Percentiles rank a stretch among this genome's conserved stretches.
Conservation (phyloP, 371 early-diverging fungal species). For the Batrachochytrium dendrobatidis region DNA sequence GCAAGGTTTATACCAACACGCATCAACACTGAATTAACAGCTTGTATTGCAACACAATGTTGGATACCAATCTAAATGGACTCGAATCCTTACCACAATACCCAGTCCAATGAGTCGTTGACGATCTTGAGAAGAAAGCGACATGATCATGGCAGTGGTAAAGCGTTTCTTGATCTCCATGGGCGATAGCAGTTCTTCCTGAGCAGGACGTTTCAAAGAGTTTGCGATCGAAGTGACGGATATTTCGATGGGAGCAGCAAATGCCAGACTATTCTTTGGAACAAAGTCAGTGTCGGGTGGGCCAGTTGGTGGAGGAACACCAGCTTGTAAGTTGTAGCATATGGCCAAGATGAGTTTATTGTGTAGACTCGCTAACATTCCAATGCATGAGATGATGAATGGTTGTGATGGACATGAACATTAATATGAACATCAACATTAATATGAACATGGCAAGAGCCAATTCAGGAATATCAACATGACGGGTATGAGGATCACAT, state of each 20-base stretch:
- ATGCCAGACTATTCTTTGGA: conserved; percentile 6
- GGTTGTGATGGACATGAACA: too few relatives aligned
- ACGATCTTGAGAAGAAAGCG: not conserved
- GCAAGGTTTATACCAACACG: too few relatives aligned
- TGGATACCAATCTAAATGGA: too few relatives aligned
- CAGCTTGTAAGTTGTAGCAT: conserved; percentile 66
- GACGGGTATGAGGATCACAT: not conserved
- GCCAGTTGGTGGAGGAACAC: conserved; percentile 59
- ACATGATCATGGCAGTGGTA: not conserved
- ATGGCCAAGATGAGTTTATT: conserved; percentile 74
- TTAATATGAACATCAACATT: not conserved
- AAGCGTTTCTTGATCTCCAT: not conserved
- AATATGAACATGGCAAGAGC: conserved; percentile 35
- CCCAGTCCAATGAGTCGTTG: not conserved
- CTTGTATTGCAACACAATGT: too few relatives aligned
- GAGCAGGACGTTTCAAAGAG: not conserved
- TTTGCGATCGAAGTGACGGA: not conserved
- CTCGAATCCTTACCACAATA: not conserved
- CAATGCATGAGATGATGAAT: not conserved
- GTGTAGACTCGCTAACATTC: conserved; percentile 58
- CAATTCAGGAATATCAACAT: not conserved
- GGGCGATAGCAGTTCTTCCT: not conserved
- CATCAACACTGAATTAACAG: too few relatives aligned
- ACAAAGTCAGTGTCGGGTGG: conserved; percentile 11
- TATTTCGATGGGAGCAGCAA: not conserved